Evolutionary conservation across 2,329 filamentous ascomycete genomes (phyloP).

Genomic region (Hypoxylon sp.): DNA sequence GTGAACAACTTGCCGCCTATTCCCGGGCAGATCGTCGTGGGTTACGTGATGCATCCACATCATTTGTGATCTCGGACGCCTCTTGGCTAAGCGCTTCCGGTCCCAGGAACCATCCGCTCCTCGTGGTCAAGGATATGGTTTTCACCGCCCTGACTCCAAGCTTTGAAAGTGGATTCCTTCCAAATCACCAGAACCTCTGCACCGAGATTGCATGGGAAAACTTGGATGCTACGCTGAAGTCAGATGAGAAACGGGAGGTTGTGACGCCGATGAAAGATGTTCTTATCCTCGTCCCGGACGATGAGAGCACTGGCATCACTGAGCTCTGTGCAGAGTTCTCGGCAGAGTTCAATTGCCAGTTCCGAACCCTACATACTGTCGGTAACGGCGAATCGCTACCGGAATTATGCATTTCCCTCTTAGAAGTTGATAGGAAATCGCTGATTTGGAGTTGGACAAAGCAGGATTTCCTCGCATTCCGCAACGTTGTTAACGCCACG

Average conservation of each 20-base stretch:
- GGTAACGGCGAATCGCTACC: slow-evolving; percentile 40
- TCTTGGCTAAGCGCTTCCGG: slow-evolving; percentile 41
- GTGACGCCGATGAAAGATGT: slow-evolving; percentile 7
- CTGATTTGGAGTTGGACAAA: slow-evolving; percentile 59
- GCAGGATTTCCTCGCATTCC: slow-evolving; percentile 59
- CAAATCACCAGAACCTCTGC: slow-evolving; percentile 65
- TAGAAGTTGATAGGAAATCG: slow-evolving; percentile 58
- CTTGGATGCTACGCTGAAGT: not conserved
- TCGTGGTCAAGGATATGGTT: slow-evolving; percentile 63
- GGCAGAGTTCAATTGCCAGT: slow-evolving; percentile 30
- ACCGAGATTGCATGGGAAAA: slow-evolving; percentile 64
- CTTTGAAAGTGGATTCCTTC: slow-evolving; percentile 58
- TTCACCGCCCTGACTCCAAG: slow-evolving; percentile 58
- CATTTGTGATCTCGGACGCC: slow-evolving; percentile 61
- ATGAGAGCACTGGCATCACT: slow-evolving; percentile 2
- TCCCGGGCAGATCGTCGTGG: slow-evolving; percentile 57
- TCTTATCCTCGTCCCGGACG: slow-evolving; percentile 41
- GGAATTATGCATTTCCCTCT: slow-evolving; percentile 61
- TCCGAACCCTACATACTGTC: slow-evolving; percentile 35
- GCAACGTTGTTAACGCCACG: slow-evolving; percentile 55
- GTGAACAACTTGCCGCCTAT: slow-evolving; percentile 59
- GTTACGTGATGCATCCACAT: slow-evolving; percentile 59
- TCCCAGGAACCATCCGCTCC: slow-evolving; percentile 49
- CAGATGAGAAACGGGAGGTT: not conserved
- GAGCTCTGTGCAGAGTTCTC: slow-evolving; percentile 31